Conservation (phyloP, 371 early-diverging fungal genomes). For the Mortierella sp. region DNA sequence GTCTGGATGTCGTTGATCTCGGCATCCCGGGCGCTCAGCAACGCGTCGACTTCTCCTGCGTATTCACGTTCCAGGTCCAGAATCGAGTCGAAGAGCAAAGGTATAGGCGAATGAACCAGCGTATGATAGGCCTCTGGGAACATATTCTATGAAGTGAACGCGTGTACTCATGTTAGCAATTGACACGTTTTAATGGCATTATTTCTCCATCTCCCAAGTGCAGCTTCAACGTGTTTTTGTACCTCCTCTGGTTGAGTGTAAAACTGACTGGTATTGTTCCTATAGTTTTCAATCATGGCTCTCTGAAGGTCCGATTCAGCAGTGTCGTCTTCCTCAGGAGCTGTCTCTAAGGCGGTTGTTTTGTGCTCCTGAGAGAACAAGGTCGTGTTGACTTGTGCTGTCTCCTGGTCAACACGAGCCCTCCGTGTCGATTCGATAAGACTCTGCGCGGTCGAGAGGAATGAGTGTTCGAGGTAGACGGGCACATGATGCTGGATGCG, state of each 20-base stretch:
- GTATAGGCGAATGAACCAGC: slow-evolving; percentile 72
- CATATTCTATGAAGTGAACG: slow-evolving; percentile 60
- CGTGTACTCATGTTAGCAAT: background rate
- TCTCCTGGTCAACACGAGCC: slow-evolving; percentile 26
- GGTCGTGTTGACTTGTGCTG: slow-evolving; percentile 18
- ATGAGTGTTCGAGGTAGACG: slow-evolving; percentile 60
- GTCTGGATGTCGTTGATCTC: slow-evolving; percentile 58
- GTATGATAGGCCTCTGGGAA: slow-evolving; percentile 83
- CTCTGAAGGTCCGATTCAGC: slow-evolving; percentile 33
- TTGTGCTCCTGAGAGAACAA: slow-evolving; percentile 15
- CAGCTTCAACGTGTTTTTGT: background rate
- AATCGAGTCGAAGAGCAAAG: slow-evolving; percentile 75
- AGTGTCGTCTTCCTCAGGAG: background rate
- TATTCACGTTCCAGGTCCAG: slow-evolving; percentile 77
- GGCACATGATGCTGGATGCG: slow-evolving; percentile 61
- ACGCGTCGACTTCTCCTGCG: slow-evolving; percentile 71
- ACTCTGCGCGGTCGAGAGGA: slow-evolving; percentile 60
- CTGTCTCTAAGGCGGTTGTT: background rate
- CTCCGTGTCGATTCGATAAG: slow-evolving; percentile 52
- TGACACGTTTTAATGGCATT: background rate
- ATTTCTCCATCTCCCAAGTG: background rate
- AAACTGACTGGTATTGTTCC: slow-evolving; percentile 61
- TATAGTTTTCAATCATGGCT: slow-evolving; percentile 59
- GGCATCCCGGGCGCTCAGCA: slow-evolving; percentile 60
- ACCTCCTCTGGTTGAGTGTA: slow-evolving; percentile 67